phyloP scores from a whole-genome alignment of 1,284 basidiomycete genomes.

The Laetiporus sulphureus region DNA sequence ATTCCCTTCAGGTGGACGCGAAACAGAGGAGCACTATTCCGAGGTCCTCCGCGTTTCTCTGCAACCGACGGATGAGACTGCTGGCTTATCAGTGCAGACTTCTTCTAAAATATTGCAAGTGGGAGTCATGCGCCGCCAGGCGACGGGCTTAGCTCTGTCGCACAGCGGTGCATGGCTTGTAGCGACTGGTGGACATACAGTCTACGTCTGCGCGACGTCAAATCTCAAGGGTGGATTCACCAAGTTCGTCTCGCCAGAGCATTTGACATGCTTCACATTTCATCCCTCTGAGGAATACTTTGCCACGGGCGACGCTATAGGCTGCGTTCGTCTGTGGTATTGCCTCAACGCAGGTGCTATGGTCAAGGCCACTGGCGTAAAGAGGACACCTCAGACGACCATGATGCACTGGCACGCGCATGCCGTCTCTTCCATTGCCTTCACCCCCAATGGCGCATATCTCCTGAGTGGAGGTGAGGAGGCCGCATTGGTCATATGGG shows the following conservation, averaged over 20 bases:
- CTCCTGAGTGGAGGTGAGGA: slow-evolving; percentile 95
- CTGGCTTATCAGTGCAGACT: slow-evolving; percentile 35
- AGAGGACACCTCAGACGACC: slow-evolving; percentile 77
- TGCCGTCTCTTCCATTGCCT: slow-evolving; percentile 84
- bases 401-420: slow-evolving; percentile 97
- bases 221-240: slow-evolving; percentile 65
- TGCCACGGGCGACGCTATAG: slow-evolving; percentile 87
- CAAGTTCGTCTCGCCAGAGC: slow-evolving; percentile 78
- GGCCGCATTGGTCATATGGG: slow-evolving; percentile 94
- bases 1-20: background rate
- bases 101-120: slow-evolving; percentile 49
- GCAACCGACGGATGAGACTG: slow-evolving; percentile 38
- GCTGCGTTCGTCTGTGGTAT: slow-evolving; percentile 89
- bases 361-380: slow-evolving; percentile 47
- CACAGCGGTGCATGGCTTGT: slow-evolving; percentile 81
- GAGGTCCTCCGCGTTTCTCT: slow-evolving; percentile 56
- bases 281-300: slow-evolving; percentile 92
- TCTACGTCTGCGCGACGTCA: slow-evolving; percentile 65
- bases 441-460: slow-evolving; percentile 89
- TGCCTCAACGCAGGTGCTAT: slow-evolving; percentile 68
- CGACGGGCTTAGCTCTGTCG: slow-evolving; percentile 64
- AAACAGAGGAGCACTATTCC: slow-evolving; percentile 40
- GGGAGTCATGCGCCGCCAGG: slow-evolving; percentile 65
- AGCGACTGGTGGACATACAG: slow-evolving; percentile 74
- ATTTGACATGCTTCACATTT: slow-evolving; percentile 82